Evolutionary conservation across 768 basidiomycete species (phyloP).

Genomic region (Suillus americanus): DNA sequence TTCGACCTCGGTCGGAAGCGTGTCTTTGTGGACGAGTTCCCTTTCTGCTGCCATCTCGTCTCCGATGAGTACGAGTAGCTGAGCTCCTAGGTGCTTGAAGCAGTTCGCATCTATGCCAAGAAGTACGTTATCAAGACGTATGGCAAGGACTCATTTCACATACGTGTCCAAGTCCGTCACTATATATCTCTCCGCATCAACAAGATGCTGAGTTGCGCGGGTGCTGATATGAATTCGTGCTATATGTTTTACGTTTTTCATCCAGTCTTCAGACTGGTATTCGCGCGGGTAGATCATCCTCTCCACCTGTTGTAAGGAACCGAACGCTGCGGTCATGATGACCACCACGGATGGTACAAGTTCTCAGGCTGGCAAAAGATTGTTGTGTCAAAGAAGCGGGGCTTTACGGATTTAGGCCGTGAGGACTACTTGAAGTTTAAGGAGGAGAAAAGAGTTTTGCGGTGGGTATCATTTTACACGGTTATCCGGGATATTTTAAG

Average conservation of each 20-base stretch:
- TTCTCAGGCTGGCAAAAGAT: slow-evolving; percentile 99
- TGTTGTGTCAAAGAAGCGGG: slow-evolving; percentile 97
- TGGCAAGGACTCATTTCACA: slow-evolving; percentile 98
- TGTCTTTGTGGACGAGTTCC: slow-evolving; percentile 96
- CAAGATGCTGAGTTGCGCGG: slow-evolving; percentile 99
- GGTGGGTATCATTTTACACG: slow-evolving; percentile 50
- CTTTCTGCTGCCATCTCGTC: slow-evolving; percentile 94
- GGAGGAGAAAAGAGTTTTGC: slow-evolving; percentile 85
- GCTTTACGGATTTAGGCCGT: slow-evolving; percentile 93
- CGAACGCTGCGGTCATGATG: slow-evolving; percentile 86
- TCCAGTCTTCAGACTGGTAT: slow-evolving; percentile 89
- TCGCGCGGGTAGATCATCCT: slow-evolving; percentile 95
- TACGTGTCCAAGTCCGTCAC: slow-evolving; percentile 91
- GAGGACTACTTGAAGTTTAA: slow-evolving; percentile 87
- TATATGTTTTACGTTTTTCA: not conserved
- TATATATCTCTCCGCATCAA: slow-evolving; percentile 85
- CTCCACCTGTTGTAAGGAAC: slow-evolving; percentile 89
- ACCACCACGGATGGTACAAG: slow-evolving; percentile 98
- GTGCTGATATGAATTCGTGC: slow-evolving; percentile 61
- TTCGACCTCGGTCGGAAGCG: slow-evolving; percentile 96
- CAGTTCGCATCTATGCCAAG: slow-evolving; percentile 99
- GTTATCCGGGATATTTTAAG: not conserved
- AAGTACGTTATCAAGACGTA: slow-evolving; percentile 98
- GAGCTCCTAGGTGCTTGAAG: slow-evolving; percentile 93
- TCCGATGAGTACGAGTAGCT: slow-evolving; percentile 99